Conservation (phyloP, 2,329 filamentous ascomycete genomes). For the Aulographum hederae region DNA sequence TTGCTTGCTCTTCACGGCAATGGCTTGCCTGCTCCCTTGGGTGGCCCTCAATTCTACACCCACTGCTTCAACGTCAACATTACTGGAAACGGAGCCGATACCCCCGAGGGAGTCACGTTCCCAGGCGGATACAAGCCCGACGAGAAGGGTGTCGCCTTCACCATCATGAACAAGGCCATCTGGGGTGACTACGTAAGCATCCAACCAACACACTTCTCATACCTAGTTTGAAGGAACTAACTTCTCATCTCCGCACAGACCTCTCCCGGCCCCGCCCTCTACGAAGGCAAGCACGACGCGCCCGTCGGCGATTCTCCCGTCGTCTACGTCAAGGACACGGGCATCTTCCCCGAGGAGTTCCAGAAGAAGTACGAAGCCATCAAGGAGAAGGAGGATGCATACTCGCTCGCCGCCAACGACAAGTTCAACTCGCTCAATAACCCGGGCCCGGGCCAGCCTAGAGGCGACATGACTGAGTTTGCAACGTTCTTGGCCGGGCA, state of each 20-base stretch:
- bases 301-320: not conserved
- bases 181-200: not conserved
- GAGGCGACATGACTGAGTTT: no score
- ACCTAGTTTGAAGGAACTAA: not conserved
- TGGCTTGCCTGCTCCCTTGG: not conserved
- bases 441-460: no score
- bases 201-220: no score
- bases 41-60: constrained; percentile 3
- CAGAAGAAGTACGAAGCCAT: constrained; percentile 2
- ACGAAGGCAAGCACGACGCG: constrained; percentile 2
- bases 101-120: constrained; percentile 3
- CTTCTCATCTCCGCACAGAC: not conserved
- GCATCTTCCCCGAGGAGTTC: constrained; percentile 1
- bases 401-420: not conserved
- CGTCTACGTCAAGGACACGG: not conserved
- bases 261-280: constrained; percentile 1
- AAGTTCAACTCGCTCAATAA: constrained; percentile 1
- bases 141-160: constrained; percentile 2
- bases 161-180: not conserved
- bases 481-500: constrained; percentile 1
- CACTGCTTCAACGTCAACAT: constrained; percentile 5
- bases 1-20: constrained; percentile 1
- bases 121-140: constrained; percentile 2
- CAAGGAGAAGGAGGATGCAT: constrained; percentile 1
- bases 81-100: not conserved